Conservation (phyloP, 164 flowering plant genomes). For the Houttuynia cordata region DNA sequence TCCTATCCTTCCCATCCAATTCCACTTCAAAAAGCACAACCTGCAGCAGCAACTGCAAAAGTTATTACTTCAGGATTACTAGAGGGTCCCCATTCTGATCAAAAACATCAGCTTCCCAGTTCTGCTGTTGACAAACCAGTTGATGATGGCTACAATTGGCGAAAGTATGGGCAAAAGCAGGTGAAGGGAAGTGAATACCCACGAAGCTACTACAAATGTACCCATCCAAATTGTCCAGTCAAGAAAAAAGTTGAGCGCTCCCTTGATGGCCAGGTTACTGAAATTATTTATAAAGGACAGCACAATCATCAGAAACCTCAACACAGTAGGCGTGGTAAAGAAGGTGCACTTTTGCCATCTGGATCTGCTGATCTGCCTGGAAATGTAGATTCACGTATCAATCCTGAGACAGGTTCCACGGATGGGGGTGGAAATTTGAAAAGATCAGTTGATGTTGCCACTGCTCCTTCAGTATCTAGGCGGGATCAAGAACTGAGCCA, state of each 20-base stretch:
- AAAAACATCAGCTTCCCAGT: slow-evolving; percentile 27
- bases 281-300: slow-evolving; percentile 85
- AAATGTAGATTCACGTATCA: slow-evolving; percentile 18
- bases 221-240: slow-evolving; percentile 63
- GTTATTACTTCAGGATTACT: slow-evolving; percentile 21
- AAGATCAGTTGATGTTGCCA: slow-evolving; percentile 15
- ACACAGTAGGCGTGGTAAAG: slow-evolving; percentile 39
- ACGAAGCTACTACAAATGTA: slow-evolving; percentile 89
- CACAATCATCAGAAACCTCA: slow-evolving; percentile 74
- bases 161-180: slow-evolving; percentile 95
- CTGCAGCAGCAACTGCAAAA: slow-evolving; percentile 23
- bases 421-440: slow-evolving; percentile 18
- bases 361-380: slow-evolving; percentile 18
- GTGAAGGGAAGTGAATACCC: slow-evolving; percentile 91
- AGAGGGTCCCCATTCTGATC: slow-evolving; percentile 39
- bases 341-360: slow-evolving; percentile 11
- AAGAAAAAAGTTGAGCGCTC: slow-evolving; percentile 92
- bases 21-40: slow-evolving; percentile 25
- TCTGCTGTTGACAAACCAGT: slow-evolving; percentile 48
- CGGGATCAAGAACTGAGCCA: slow-evolving; percentile 31
- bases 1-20: slow-evolving; percentile 13
- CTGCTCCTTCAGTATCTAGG: slow-evolving; percentile 14
- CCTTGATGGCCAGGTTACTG: slow-evolving; percentile 71
- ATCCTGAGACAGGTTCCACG: slow-evolving; percentile 19
- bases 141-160: slow-evolving; percentile 90